Base-by-base conservation (phyloP, 176 grass and related monocot genomes). In the Cenchrus americanus region DNA sequence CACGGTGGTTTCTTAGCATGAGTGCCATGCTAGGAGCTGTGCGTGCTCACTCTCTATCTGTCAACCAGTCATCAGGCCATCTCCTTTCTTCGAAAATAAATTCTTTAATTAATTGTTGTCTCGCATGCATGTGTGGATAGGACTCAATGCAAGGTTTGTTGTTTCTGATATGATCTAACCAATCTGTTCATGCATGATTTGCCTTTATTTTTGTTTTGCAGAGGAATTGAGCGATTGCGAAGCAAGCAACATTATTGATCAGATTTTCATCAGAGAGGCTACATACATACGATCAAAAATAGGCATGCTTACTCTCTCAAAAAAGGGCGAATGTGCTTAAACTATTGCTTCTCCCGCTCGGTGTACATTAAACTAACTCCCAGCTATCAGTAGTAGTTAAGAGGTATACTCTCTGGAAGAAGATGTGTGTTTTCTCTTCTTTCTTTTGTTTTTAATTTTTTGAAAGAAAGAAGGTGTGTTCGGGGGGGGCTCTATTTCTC, bases 11-110 rank as follows among this genome's bases (percentile, higher is more conserved):
- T 90, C 88, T 51, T 84, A 80, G 70, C 80, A 87, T 84, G 8
- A 80, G 61, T 17, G 58, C 26, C 75, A 76, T 89, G 87, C 58
- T 92, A 8, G 84, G 87, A 89, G 80, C 84, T 81, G 80, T 83
- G 84, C 69, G 87, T 89, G 87, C 91, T 87, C 84, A 76, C 54
- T 80, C 82, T 88, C 88, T 93, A 47, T 93, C 88, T 83, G 91
- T 93, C 91, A 90, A 49, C 69, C 79, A 80, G 73, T 84, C 71
- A 83, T 49, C 54, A 71, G 30, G 41, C 74, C 67, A 81, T 78
- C 59, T 88, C 51, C 58, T 67, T 37, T 37, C 4, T 37, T 37
- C 4, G 34, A 37, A 37, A 37, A 37, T 4, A 37, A 37, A 30
- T 30, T 37, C 34, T 37, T 37, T 37, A 37, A 37, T 37, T 37